phyloP scores from a whole-genome alignment of 2,329 filamentous ascomycete genomes.

The Stagonosporopsis chrysanthemi region DNA sequence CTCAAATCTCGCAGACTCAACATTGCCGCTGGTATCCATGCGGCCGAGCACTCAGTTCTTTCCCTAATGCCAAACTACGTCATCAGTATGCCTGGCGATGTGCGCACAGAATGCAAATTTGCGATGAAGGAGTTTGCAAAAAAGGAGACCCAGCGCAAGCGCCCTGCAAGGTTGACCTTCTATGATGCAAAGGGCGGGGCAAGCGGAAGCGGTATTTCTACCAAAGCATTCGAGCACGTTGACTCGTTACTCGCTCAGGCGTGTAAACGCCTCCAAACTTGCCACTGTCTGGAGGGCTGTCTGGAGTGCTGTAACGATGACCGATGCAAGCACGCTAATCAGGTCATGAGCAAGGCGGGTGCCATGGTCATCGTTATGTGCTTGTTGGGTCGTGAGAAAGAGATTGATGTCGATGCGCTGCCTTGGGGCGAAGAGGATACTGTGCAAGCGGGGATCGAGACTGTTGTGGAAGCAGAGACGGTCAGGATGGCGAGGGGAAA shows the following conservation, averaged over 20 bases:
- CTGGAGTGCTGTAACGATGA: slow-evolving; percentile 89
- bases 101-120: slow-evolving; percentile 93
- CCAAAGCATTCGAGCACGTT: slow-evolving; percentile 92
- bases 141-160: slow-evolving; percentile 73
- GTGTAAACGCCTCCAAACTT: slow-evolving; percentile 76
- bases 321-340: slow-evolving; percentile 82
- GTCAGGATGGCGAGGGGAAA: slow-evolving; percentile 60
- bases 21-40: slow-evolving; percentile 88
- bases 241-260: slow-evolving; percentile 80
- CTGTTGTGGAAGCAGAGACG: slow-evolving; percentile 75
- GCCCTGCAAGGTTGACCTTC: slow-evolving; percentile 88
- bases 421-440: slow-evolving; percentile 82
- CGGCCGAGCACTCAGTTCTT: slow-evolving; percentile 90
- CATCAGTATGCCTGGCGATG: slow-evolving; percentile 86
- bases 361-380: slow-evolving; percentile 81
- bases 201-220: slow-evolving; percentile 82
- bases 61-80: slow-evolving; percentile 90
- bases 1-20: slow-evolving; percentile 76
- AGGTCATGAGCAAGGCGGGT: slow-evolving; percentile 93
- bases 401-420: slow-evolving; percentile 82
- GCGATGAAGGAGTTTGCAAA: slow-evolving; percentile 85
- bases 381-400: slow-evolving; percentile 73
- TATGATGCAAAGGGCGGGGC: slow-evolving; percentile 94
- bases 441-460: slow-evolving; percentile 77
- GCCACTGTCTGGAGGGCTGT: slow-evolving; percentile 80